Evolutionary conservation across 1,284 basidiomycete species (phyloP).

Genomic region (Wolfiporia cocos): DNA sequence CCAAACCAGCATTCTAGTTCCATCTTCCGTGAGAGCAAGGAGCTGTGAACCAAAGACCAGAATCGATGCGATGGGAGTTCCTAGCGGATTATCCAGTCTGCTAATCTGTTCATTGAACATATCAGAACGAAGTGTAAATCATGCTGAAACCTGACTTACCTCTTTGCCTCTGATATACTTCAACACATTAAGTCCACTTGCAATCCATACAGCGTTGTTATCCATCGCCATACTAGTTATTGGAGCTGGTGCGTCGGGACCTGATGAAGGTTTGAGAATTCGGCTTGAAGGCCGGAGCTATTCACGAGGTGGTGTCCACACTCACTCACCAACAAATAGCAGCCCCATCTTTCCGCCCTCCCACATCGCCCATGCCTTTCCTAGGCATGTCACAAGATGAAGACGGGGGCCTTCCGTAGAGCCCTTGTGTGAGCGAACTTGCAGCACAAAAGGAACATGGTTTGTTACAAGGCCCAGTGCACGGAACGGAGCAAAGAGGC

Average conservation of each 20-base stretch:
- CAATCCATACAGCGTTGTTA: constrained; percentile 82
- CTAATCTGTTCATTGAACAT: constrained; percentile 34
- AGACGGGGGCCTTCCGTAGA: constrained; percentile 77
- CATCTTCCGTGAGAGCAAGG: constrained; percentile 77
- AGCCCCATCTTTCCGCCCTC: constrained; percentile 91
- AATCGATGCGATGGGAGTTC: constrained; percentile 51
- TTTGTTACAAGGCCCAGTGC: constrained; percentile 93
- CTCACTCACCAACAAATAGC: constrained; percentile 82
- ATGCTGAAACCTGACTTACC: constrained; percentile 34
- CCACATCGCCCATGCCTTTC: constrained; percentile 94
- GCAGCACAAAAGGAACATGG: constrained; percentile 85
- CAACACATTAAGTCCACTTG: constrained; percentile 65
- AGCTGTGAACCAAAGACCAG: constrained; percentile 78
- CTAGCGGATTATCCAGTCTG: constrained; percentile 59
- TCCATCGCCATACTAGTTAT: constrained; percentile 81
- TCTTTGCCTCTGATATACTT: constrained; percentile 88
- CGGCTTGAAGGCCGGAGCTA: not conserved
- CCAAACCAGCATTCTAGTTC: constrained; percentile 80
- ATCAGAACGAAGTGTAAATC: constrained; percentile 7
- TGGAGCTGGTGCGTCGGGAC: constrained; percentile 68
- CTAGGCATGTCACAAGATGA: constrained; percentile 85
- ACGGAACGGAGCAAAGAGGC: constrained; percentile 91
- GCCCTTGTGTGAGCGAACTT: constrained; percentile 84
- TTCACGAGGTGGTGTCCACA: constrained; percentile 1
- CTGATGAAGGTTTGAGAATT: constrained; percentile 32